Evolutionary conservation across 164 flowering plant genomes (phyloP), one percentile per base, ranked within the genome.

Genomic region (Chimonanthus salicifolius): DNA sequence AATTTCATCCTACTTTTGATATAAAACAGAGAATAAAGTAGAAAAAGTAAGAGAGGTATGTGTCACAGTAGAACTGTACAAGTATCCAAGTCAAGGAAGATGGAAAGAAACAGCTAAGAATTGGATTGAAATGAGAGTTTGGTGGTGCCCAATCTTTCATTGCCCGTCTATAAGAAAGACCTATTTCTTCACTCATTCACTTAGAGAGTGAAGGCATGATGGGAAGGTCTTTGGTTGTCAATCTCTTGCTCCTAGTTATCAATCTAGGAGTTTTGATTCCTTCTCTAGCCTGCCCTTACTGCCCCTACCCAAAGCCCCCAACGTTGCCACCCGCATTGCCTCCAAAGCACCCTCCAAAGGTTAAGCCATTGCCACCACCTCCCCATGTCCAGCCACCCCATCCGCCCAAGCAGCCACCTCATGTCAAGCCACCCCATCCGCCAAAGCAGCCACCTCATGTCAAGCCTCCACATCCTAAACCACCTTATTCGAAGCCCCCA

Each of bases 261-360:
- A 33, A 33, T 33, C 33, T 33, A 33, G 33, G 33, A 33, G 33
- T 33, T 81, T 5, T 46, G 9, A 74, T 82, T 21, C 49, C 85
- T 72, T 75, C 84, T 47, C 77, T 80, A 58, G 85, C 85, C 16
- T 81, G 85, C 48, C 83, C 84, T 15, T 71, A 71, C 63, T 85
- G 85, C 50, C 79, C 82, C 16, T 74, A 68, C 50, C 84, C 82
- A 62, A 72, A 77, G 47, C 77, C 82, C 50, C 82, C 77, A 6
- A 64, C 15, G 10, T 11, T 48, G 10, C 70, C 76, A 15, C 80
- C 80, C 48, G 68, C 68, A 18, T 48, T 69, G 2, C 82, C 79
- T 6, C 78, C 76, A 6, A 76, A 64, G 49, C 78, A 49, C 70
- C 77, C 84, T 47, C 81, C 81, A 2, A 58, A 58, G 6, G 68